phyloP scores from a whole-genome alignment of 208 protist species.

The Leishmania major region DNA sequence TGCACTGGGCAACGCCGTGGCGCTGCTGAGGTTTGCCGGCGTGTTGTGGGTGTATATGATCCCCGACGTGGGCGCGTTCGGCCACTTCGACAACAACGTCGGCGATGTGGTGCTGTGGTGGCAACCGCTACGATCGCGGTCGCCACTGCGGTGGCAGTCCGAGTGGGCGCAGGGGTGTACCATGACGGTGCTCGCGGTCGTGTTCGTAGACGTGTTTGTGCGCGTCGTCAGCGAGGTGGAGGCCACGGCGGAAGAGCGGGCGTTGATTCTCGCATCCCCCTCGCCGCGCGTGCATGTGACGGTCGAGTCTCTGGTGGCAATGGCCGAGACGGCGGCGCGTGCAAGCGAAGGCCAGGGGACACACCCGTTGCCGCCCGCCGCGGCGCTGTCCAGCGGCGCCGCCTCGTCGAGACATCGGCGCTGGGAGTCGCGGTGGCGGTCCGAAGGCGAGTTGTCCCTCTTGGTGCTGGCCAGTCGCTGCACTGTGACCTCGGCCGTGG shows the following conservation, averaged over 20 bases:
- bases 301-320: background rate
- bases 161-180: background rate
- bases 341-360: too few relatives aligned
- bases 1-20: background rate
- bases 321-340: background rate
- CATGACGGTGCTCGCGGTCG: background rate
- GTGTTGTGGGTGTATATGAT: constrained; percentile 21
- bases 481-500: background rate
- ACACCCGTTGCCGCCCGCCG: background rate
- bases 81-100: constrained; percentile 11
- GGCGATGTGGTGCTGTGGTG: background rate
- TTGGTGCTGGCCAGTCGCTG: background rate
- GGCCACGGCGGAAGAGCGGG: background rate
- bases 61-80: constrained; percentile 16
- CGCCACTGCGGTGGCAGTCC: background rate
- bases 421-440: background rate
- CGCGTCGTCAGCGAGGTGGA: background rate
- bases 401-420: background rate
- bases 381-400: background rate
- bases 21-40: background rate
- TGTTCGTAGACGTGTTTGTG: background rate
- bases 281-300: background rate
- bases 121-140: background rate
- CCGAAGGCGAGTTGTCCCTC: background rate
- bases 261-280: background rate